Evolutionary conservation across 345 rosid genomes (phyloP).

Genomic region (Camelina sativa): DNA sequence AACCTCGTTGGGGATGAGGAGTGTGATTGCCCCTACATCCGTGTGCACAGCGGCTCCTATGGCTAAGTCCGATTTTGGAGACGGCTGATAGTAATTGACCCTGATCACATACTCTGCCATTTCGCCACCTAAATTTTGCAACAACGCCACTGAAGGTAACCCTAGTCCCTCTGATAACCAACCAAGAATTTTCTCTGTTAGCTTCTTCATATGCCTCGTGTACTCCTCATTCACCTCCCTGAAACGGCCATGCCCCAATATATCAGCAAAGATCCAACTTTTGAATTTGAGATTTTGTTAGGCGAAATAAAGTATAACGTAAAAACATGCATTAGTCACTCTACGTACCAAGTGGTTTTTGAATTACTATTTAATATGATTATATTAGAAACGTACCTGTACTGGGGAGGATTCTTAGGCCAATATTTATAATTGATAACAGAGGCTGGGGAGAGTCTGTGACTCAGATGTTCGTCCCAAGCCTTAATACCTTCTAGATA

Average conservation of each 20-base stretch:
- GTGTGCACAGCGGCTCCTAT: background rate
- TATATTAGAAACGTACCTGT: background rate
- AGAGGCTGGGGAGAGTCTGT: slow-evolving; percentile 8
- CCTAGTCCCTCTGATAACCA: slow-evolving; percentile 4
- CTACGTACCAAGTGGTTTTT: background rate
- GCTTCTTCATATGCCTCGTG: background rate
- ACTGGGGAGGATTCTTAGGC: slow-evolving; percentile 21
- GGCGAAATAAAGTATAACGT: background rate
- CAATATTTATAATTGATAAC: slow-evolving; percentile 7
- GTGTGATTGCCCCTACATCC: background rate
- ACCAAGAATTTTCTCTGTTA: background rate
- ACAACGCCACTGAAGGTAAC: background rate
- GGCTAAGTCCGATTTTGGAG: background rate
- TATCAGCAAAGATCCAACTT: background rate
- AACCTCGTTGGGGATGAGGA: background rate
- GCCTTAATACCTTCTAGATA: background rate
- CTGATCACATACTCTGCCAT: background rate
- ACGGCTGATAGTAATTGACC: slow-evolving; percentile 2
- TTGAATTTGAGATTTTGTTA: background rate
- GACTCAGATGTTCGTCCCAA: slow-evolving; percentile 8
- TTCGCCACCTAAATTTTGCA: background rate
- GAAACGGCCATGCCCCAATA: background rate
- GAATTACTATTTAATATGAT: background rate
- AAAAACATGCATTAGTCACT: background rate
- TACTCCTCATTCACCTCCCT: slow-evolving; percentile 6